phyloP scores from a whole-genome alignment of 148 eudicot genomes.

The Selenicereus undatus region DNA sequence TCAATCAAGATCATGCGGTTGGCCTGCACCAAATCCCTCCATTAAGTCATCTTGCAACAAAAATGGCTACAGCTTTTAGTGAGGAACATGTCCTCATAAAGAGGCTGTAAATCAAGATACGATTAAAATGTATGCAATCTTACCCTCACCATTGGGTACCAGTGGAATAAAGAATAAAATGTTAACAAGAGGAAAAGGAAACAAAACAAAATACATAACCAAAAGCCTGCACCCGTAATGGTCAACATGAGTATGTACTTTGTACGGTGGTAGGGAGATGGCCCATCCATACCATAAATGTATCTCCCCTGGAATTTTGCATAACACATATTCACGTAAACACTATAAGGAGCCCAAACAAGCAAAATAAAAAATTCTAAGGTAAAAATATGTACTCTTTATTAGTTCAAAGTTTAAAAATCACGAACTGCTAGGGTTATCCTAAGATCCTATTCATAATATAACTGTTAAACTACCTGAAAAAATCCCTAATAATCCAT shows the following conservation, averaged over 20 bases:
- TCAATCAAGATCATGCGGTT: constrained; percentile 82
- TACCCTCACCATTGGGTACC: background rate
- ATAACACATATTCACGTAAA: too few species aligned
- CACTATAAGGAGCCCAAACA: background rate
- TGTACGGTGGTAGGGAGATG: background rate
- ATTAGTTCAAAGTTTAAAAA: too few species aligned
- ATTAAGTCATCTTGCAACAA: constrained; percentile 15
- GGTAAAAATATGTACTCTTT: too few species aligned
- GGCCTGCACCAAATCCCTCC: constrained; percentile 47
- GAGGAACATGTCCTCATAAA: too few species aligned
- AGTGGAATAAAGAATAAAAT: background rate
- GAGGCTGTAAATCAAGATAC: background rate
- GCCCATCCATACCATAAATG: background rate
- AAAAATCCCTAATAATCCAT: too few species aligned
- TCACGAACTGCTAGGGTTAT: too few species aligned
- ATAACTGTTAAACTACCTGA: too few species aligned
- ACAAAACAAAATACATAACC: background rate
- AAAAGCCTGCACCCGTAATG: background rate
- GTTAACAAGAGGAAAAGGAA: background rate
- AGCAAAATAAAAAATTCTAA: too few species aligned
- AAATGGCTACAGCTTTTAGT: background rate
- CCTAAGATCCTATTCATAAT: too few species aligned
- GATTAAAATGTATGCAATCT: background rate
- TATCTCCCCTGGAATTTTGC: background rate
- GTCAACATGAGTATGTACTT: background rate